Evolutionary conservation across 2,329 filamentous ascomycete species (phyloP).

Genomic region (Hymenoscyphus salicellus): DNA sequence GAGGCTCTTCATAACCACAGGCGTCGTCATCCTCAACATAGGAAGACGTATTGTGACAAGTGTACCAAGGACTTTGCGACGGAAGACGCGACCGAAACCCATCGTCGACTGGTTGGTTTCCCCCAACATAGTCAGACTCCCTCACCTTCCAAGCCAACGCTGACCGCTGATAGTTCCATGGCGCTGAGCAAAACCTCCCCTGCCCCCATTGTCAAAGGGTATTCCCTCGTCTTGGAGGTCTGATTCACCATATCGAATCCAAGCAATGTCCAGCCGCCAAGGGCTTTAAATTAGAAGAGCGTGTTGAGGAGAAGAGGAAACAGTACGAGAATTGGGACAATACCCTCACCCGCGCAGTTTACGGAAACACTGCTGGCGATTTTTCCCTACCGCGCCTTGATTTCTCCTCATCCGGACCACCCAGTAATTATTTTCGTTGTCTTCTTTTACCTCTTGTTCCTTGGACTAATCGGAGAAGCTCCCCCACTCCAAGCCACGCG

Average conservation of each 20-base stretch:
- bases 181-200: conserved; percentile 21
- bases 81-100: conserved; percentile 8
- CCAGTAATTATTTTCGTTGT: not conserved
- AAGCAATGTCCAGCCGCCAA: conserved; percentile 16
- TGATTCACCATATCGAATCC: conserved; percentile 26
- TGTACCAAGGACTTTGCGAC: conserved; percentile 23
- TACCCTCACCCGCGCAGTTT: conserved; percentile 8
- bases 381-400: not conserved
- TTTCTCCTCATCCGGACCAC: not conserved
- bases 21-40: not conserved
- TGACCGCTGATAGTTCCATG: conserved; percentile 20
- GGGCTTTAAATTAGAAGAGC: conserved; percentile 6
- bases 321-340: conserved; percentile 9
- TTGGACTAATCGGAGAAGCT: not conserved
- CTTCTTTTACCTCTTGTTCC: not conserved
- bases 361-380: conserved; percentile 10
- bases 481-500: not conserved
- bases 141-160: not conserved
- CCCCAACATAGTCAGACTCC: not conserved
- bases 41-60: conserved; percentile 15
- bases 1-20: conserved; percentile 15
- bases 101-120: not conserved
- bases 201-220: conserved; percentile 21
- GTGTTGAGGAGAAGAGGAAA: conserved; percentile 7
- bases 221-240: conserved; percentile 25